Percentiles rank a stretch among this genome's conserved stretches.
These are phyloP conservation scores for Elaeis guineensis DNA, from an alignment of 176 grass and related monocot species.

Conservation along the genomic window DNA sequence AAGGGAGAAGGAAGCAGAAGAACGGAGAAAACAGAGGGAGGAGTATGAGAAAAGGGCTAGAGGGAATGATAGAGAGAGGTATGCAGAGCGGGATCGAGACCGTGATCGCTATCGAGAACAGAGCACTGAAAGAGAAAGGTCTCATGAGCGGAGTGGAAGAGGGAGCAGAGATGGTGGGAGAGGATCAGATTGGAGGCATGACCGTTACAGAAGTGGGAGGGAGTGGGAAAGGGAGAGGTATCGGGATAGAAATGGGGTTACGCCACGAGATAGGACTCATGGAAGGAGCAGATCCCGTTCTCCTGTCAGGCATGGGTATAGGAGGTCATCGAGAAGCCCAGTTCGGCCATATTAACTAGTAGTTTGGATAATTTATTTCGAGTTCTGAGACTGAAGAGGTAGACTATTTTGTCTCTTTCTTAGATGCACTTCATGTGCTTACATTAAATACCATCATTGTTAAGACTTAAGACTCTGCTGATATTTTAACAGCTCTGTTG, in stretches of 20 bases:
- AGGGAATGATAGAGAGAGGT: conserved; percentile 37
- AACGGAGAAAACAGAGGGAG: conserved; percentile 47
- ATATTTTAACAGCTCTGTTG: conserved; percentile 80
- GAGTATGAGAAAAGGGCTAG: conserved; percentile 32
- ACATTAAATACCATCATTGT: conserved; percentile 43
- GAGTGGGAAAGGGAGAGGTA: conserved; percentile 49
- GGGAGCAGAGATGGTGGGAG: conserved; percentile 27
- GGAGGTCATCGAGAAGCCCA: conserved; percentile 47
- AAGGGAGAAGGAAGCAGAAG: conserved; percentile 59
- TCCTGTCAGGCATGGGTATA: conserved; percentile 53
- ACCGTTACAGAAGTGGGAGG: conserved; percentile 61
- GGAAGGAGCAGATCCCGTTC: conserved; percentile 67
- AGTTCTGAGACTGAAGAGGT: conserved; percentile 68
- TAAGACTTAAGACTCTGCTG: conserved; percentile 42
- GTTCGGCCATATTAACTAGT: conserved; percentile 48
- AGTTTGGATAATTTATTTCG: conserved; percentile 47
- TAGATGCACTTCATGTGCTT: conserved; percentile 45
- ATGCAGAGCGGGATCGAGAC: conserved; percentile 42
- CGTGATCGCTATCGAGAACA: conserved; percentile 33
- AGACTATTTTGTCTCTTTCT: conserved; percentile 55
- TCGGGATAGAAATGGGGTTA: conserved; percentile 44
- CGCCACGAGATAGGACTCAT: conserved; percentile 26
- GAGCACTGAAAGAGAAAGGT: conserved; percentile 49
- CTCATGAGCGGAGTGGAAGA: conserved; percentile 36
- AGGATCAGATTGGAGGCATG: conserved; percentile 39